Conservation (phyloP, 176 grass and related monocot genomes). For the Avena insularis region DNA sequence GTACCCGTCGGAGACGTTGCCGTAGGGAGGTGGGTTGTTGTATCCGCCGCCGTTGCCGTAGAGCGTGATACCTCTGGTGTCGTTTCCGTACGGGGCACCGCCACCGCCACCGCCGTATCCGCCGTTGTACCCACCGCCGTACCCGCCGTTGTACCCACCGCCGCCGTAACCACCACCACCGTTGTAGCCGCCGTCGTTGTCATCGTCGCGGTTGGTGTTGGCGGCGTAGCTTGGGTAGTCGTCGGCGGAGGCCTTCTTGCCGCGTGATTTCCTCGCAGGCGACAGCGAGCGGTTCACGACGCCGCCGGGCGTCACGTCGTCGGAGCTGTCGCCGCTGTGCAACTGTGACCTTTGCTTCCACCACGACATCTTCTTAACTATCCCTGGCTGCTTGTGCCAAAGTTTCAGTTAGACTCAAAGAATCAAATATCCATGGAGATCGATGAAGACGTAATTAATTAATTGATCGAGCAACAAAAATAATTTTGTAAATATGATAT, state of each 20-base stretch:
- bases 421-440: not conserved
- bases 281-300: slow-evolving; percentile 34
- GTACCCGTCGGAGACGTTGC: not conserved
- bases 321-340: not conserved
- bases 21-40: not conserved
- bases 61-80: too few species aligned
- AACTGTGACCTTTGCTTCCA: slow-evolving; percentile 17
- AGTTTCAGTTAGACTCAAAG: not conserved
- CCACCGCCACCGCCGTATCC: slow-evolving; percentile 12
- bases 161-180: too few species aligned
- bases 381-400: not conserved
- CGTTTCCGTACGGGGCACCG: too few species aligned
- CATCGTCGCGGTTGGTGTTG: too few species aligned
- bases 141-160: not conserved
- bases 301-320: not conserved
- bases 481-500: not conserved
- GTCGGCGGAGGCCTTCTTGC: not conserved
- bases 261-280: slow-evolving; percentile 32
- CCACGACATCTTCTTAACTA: slow-evolving; percentile 16
- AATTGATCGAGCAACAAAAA: not conserved
- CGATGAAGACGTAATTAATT: not conserved
- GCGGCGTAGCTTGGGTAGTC: not conserved
- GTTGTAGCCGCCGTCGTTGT: too few species aligned
- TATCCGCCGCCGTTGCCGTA: not conserved
- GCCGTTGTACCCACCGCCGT: not conserved